Evolutionary conservation across 2,329 filamentous ascomycete genomes (phyloP).

Genomic region (Aspergillus pseudoterreus): DNA sequence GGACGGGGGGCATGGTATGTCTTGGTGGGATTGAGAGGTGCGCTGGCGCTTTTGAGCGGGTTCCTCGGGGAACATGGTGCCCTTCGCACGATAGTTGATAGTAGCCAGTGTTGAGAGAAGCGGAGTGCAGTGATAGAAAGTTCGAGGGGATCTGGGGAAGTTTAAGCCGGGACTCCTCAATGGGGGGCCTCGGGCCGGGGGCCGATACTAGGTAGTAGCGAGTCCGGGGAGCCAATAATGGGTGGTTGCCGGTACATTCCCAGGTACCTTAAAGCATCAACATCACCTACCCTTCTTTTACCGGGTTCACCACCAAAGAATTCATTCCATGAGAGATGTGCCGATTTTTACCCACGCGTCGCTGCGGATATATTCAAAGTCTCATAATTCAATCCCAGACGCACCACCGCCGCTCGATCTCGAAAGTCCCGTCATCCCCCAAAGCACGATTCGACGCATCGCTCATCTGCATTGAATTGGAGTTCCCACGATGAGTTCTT

Average conservation of each 20-base stretch:
- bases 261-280: no score
- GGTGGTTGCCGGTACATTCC: no score
- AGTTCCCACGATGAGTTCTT: slow-evolving; percentile 26
- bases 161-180: background rate
- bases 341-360: slow-evolving; percentile 10
- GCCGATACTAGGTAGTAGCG: background rate
- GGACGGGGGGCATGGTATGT: background rate
- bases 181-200: background rate
- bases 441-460: slow-evolving; percentile 8
- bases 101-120: background rate
- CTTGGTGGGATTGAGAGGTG: background rate
- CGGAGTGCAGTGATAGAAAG: background rate
- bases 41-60: background rate
- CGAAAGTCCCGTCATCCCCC: slow-evolving; percentile 5
- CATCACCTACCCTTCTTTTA: no score
- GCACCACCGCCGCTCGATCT: slow-evolving; percentile 13
- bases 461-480: slow-evolving; percentile 21
- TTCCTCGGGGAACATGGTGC: background rate
- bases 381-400: slow-evolving; percentile 6
- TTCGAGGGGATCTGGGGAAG: background rate
- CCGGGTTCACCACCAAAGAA: background rate
- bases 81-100: background rate
- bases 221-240: background rate
- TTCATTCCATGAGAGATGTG: slow-evolving; percentile 11
- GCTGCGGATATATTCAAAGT: slow-evolving; percentile 5